Conservation (phyloP, 768 basidiomycete genomes). For the Rhodotorula kratochvilovae region DNA sequence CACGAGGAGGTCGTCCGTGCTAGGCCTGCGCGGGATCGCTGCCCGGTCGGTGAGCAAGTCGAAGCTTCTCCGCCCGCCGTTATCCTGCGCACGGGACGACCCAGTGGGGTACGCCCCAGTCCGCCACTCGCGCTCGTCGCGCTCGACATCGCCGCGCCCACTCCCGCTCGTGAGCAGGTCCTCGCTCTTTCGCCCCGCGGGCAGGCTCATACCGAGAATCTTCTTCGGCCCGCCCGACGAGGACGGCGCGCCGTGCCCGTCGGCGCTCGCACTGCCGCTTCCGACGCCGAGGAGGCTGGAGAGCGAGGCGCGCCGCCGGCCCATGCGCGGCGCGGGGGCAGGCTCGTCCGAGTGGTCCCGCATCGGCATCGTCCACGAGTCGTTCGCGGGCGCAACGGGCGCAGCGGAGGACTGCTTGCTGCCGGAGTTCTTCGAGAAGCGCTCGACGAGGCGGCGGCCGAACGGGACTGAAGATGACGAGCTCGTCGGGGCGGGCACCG, state of each 20-base stretch:
- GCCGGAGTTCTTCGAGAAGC: constrained; percentile 3
- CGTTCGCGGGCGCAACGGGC: not conserved
- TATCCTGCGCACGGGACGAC: not conserved
- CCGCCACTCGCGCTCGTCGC: not conserved
- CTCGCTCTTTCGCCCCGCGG: constrained; percentile 21
- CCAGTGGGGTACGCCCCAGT: not conserved
- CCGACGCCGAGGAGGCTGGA: constrained; percentile 25
- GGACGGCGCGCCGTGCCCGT: not conserved
- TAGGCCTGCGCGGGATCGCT: constrained; percentile 22
- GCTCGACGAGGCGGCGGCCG: constrained; percentile 29
- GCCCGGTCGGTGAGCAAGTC: constrained; percentile 16
- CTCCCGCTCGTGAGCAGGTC: constrained; percentile 25
- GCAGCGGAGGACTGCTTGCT: no score
- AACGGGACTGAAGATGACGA: constrained; percentile 6
- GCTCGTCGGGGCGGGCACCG: not conserved
- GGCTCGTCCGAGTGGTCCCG: constrained; percentile 19
- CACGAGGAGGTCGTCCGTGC: constrained; percentile 36
- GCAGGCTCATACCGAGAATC: constrained; percentile 29
- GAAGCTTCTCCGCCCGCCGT: constrained; percentile 9
- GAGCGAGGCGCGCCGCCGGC: constrained; percentile 5
- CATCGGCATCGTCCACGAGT: constrained; percentile 18
- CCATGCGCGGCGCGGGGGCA: not conserved
- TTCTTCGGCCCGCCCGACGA: constrained; percentile 1
- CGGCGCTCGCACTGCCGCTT: not conserved
- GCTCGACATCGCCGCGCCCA: not conserved